Evolutionary conservation across 202 grass and related monocot genomes (phyloP).

Genomic region (Setaria italica): DNA sequence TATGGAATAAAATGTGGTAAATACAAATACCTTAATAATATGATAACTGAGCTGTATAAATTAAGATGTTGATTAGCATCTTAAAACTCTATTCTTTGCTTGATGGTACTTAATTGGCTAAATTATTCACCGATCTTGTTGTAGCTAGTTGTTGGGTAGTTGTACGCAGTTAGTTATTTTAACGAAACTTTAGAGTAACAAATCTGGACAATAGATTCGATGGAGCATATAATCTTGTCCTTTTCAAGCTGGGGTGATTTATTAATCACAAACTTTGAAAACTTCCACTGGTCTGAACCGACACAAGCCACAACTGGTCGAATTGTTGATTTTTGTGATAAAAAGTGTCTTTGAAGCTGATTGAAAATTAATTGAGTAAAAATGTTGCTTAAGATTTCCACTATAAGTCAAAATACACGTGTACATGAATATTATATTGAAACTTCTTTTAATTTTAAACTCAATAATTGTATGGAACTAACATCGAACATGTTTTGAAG

Average conservation of each 20-base stretch:
- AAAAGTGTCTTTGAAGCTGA: background rate
- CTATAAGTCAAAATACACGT: background rate
- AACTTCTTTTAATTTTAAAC: background rate
- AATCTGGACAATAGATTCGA: background rate
- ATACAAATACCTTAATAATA: background rate
- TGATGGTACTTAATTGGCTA: background rate
- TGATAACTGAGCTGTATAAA: background rate
- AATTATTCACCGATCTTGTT: background rate
- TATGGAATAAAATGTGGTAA: background rate
- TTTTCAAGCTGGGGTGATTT: background rate
- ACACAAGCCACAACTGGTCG: background rate
- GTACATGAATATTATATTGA: background rate
- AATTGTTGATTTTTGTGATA: background rate
- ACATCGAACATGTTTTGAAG: background rate
- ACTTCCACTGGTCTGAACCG: background rate
- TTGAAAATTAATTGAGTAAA: background rate
- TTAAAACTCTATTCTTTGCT: background rate
- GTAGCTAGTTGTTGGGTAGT: conserved; percentile 36
- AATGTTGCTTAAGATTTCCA: background rate
- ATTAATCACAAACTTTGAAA: background rate
- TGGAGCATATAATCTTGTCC: background rate
- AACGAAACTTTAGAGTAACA: background rate
- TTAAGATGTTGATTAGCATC: conserved; percentile 12
- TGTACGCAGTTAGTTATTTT: background rate
- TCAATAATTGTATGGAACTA: background rate